These are phyloP conservation scores for Cercospora canescens DNA, from an alignment of 2,329 filamentous ascomycete species.

Conservation along the genomic window DNA sequence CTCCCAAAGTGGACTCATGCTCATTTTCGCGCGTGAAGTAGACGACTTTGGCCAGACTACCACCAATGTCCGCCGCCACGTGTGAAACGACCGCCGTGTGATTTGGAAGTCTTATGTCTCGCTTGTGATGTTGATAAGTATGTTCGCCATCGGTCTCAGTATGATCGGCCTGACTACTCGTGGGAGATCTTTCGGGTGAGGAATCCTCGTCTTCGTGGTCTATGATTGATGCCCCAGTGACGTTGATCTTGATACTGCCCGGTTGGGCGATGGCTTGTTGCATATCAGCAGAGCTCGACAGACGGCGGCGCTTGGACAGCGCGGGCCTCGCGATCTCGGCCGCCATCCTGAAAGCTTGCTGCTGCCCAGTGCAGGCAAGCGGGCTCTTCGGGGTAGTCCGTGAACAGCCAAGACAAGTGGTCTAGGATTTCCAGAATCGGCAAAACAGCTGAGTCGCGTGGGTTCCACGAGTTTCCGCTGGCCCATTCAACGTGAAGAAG, in stretches of 20 bases:
- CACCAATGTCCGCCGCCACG: constrained; percentile 97
- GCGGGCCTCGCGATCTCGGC: constrained; percentile 13
- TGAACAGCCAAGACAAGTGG: constrained; percentile 6
- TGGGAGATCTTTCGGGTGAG: constrained; percentile 40
- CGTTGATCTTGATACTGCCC: constrained; percentile 86
- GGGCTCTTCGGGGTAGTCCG: background rate
- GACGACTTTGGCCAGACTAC: constrained; percentile 91
- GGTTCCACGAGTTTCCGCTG: constrained; percentile 1
- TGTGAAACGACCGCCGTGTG: constrained; percentile 95
- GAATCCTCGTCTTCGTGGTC: constrained; percentile 63
- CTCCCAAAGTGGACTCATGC: constrained; percentile 65
- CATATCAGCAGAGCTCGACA: constrained; percentile 45
- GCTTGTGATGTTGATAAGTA: constrained; percentile 70
- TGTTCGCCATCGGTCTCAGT: constrained; percentile 45
- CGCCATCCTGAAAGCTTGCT: constrained; percentile 11
- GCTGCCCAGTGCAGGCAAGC: background rate
- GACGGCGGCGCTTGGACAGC: constrained; percentile 16
- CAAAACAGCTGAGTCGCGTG: constrained; percentile 8
- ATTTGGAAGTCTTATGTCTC: constrained; percentile 93
- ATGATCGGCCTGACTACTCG: constrained; percentile 38
- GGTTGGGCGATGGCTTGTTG: constrained; percentile 59
- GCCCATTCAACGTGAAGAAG: background rate
- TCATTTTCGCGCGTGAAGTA: constrained; percentile 83
- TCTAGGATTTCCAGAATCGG: constrained; percentile 3
- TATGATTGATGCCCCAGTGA: constrained; percentile 93